Conservation (phyloP, 2,329 filamentous ascomycete genomes). For the Xylaria sp. region DNA sequence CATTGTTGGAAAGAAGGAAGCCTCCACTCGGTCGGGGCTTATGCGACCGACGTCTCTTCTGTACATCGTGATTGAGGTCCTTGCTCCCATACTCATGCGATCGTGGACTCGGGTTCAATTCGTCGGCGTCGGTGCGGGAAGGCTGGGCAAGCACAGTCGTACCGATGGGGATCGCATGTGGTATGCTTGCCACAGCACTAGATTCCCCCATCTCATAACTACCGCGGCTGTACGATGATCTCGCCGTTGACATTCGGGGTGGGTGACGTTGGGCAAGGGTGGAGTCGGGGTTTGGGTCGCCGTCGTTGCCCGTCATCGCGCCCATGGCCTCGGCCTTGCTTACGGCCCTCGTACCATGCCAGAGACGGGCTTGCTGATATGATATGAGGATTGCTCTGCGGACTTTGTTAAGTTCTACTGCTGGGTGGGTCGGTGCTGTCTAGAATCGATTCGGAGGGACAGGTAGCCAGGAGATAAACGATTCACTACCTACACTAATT, state of each 20-base stretch:
- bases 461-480: constrained; percentile 1
- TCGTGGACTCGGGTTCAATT: constrained; percentile 17
- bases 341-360: constrained; percentile 14
- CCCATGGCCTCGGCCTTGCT: constrained; percentile 16
- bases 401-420: constrained; percentile 13
- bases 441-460: constrained; percentile 3
- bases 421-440: constrained; percentile 10
- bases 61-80: constrained; percentile 25
- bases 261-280: constrained; percentile 24
- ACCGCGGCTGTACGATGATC: constrained; percentile 36
- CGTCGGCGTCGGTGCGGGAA: constrained; percentile 16
- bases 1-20: constrained; percentile 53
- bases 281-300: constrained; percentile 31
- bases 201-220: constrained; percentile 51
- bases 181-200: constrained; percentile 41
- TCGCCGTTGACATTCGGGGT: constrained; percentile 34
- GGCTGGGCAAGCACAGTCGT: constrained; percentile 23
- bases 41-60: constrained; percentile 37
- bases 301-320: constrained; percentile 40
- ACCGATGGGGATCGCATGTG: constrained; percentile 23
- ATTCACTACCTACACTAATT: constrained; percentile 11
- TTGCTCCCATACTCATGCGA: constrained; percentile 20
- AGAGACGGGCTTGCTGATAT: constrained; percentile 1
- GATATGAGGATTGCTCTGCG: constrained; percentile 6
- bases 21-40: constrained; percentile 52